Conservation (phyloP, 352 stramenopile genomes). For the Pythium utonaiense region DNA sequence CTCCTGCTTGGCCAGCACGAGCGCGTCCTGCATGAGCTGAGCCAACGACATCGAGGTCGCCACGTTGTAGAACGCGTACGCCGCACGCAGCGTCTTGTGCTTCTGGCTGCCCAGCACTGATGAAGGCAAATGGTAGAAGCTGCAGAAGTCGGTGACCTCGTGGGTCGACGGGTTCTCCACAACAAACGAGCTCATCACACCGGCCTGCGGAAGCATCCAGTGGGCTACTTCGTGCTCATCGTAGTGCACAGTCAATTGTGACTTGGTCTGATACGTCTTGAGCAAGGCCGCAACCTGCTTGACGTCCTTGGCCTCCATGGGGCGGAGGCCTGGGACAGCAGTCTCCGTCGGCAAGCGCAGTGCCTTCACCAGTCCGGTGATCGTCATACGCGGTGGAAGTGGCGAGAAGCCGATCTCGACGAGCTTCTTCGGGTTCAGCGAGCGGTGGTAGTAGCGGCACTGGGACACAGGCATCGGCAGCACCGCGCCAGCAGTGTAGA, state of each 20-base stretch:
- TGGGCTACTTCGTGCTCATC: slow-evolving; percentile 93
- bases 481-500: slow-evolving; percentile 98
- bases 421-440: slow-evolving; percentile 98
- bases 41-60: slow-evolving; percentile 55
- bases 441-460: slow-evolving; percentile 97
- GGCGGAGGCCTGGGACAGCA: slow-evolving; percentile 36
- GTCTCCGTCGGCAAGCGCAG: slow-evolving; percentile 77
- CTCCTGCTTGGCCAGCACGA: slow-evolving; percentile 53
- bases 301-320: slow-evolving; percentile 57
- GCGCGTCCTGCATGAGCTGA: slow-evolving; percentile 64
- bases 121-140: slow-evolving; percentile 98
- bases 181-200: slow-evolving; percentile 96
- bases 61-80: slow-evolving; percentile 99
- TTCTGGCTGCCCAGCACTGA: slow-evolving; percentile 94
- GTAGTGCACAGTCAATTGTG: slow-evolving; percentile 86
- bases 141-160: slow-evolving; percentile 92
- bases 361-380: slow-evolving; percentile 90
- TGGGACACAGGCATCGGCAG: slow-evolving; percentile 93
- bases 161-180: slow-evolving; percentile 68
- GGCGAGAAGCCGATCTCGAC: slow-evolving; percentile 97
- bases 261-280: slow-evolving; percentile 52
- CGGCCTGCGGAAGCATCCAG: slow-evolving; percentile 95
- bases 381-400: slow-evolving; percentile 91
- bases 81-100: slow-evolving; percentile 95
- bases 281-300: slow-evolving; percentile 46